Conservation (phyloP, 345 rosid species). For the Lepidium africanum region DNA sequence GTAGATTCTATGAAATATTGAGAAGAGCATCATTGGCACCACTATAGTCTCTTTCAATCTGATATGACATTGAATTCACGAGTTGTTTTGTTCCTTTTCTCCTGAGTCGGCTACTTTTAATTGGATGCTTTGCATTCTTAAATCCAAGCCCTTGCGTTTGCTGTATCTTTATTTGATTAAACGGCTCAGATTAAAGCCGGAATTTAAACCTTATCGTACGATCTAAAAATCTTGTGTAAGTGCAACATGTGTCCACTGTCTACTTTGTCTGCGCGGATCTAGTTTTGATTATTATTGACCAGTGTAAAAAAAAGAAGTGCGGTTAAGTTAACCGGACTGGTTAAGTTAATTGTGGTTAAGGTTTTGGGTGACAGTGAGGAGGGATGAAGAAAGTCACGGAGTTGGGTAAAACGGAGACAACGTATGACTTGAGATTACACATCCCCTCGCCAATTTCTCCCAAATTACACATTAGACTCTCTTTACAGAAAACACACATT, state of each 20-base stretch:
- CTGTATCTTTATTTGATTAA: background rate
- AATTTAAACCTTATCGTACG: slow-evolving; percentile 17
- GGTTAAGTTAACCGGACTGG: slow-evolving; percentile 5
- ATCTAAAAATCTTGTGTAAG: slow-evolving; percentile 1
- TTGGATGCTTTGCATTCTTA: slow-evolving; percentile 10
- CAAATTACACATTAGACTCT: background rate
- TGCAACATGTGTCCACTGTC: slow-evolving; percentile 29
- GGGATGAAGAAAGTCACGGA: slow-evolving; percentile 23
- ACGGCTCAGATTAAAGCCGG: slow-evolving; percentile 9
- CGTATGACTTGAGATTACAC: slow-evolving; percentile 18
- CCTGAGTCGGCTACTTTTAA: slow-evolving; percentile 29
- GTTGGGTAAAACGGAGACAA: slow-evolving; percentile 35
- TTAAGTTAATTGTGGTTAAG: slow-evolving; percentile 13
- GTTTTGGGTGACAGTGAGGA: slow-evolving; percentile 14
- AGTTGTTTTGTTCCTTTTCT: slow-evolving; percentile 27
- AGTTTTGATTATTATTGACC: background rate
- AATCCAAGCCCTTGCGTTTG: slow-evolving; percentile 3
- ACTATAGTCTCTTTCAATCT: slow-evolving; percentile 2
- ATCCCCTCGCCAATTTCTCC: background rate
- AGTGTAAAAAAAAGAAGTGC: background rate
- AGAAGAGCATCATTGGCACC: slow-evolving; percentile 19
- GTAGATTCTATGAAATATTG: background rate
- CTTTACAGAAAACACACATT: no score
- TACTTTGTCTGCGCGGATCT: slow-evolving; percentile 19
- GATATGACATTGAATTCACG: slow-evolving; percentile 31